Evolutionary conservation across 2,329 filamentous ascomycete species (phyloP).

Genomic region (Chaetothyriales sp.): DNA sequence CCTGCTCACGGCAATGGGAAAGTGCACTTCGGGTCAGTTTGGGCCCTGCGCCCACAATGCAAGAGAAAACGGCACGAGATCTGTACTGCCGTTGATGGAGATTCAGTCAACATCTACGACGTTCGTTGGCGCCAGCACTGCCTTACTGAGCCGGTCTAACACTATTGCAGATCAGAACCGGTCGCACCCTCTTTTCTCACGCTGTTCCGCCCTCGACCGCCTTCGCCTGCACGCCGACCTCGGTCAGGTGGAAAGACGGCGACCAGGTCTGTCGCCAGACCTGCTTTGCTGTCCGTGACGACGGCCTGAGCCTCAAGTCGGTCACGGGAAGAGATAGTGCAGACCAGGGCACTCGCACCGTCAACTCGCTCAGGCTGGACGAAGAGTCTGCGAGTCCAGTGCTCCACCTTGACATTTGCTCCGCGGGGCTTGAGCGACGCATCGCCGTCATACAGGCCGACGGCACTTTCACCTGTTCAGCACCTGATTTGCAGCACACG

Average conservation of each 20-base stretch:
- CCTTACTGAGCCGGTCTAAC: not conserved
- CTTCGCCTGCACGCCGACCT: constrained; percentile 45
- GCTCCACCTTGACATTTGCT: not conserved
- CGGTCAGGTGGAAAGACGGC: constrained; percentile 39
- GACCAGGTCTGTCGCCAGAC: constrained; percentile 38
- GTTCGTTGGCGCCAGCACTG: constrained; percentile 25
- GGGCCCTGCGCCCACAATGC: constrained; percentile 40
- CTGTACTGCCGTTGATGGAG: constrained; percentile 45
- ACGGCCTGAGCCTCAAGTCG: constrained; percentile 25
- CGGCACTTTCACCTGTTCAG: constrained; percentile 28
- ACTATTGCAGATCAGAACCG: constrained; percentile 41
- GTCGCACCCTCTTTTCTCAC: constrained; percentile 47
- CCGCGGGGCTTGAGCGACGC: constrained; percentile 8
- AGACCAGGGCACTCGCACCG: constrained; percentile 1
- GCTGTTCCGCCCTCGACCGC: constrained; percentile 46
- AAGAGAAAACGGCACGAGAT: constrained; percentile 52
- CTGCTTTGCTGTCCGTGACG: constrained; percentile 34
- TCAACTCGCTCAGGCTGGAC: not conserved
- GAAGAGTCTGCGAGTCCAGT: constrained; percentile 13
- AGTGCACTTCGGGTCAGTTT: constrained; percentile 34
- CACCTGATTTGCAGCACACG: constrained; percentile 21
- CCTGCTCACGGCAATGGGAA: constrained; percentile 29
- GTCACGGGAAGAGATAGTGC: constrained; percentile 23
- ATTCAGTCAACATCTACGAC: constrained; percentile 50
- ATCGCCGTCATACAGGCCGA: constrained; percentile 32